Conservation (phyloP, 768 basidiomycete species). For the Suillus discolor region DNA sequence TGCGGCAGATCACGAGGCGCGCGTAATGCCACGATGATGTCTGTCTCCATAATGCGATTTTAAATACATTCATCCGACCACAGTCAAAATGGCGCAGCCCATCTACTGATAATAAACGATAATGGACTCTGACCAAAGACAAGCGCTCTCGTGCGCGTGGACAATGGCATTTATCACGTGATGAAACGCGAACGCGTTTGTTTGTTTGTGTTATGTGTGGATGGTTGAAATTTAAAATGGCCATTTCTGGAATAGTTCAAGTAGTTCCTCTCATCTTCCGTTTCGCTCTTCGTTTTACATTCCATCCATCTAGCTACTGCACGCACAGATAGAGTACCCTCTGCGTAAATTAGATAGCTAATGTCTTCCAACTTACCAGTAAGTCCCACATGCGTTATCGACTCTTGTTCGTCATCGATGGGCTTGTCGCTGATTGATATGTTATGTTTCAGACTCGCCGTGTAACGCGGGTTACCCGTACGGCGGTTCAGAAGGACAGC, state of each 20-base stretch:
- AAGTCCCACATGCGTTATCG: constrained; percentile 17
- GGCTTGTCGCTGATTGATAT: neutral
- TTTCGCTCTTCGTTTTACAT: constrained; percentile 14
- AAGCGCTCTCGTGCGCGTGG: neutral
- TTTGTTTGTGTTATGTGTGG: constrained; percentile 39
- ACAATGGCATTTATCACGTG: constrained; percentile 31
- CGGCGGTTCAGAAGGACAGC: constrained; percentile 55
- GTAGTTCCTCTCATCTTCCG: constrained; percentile 15
- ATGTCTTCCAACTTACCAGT: constrained; percentile 52
- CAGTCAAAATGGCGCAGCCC: neutral
- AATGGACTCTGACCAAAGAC: neutral
- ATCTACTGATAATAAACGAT: neutral
- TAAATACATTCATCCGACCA: neutral
- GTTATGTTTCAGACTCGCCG: constrained; percentile 56
- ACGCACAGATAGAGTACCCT: constrained; percentile 11
- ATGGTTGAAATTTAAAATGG: constrained; percentile 35
- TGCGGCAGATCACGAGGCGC: neutral
- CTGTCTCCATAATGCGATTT: neutral
- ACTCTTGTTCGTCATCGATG: neutral
- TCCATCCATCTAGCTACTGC: constrained; percentile 10
- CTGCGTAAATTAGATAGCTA: constrained; percentile 9
- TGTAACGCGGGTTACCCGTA: constrained; percentile 57
- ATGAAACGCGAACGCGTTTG: constrained; percentile 38
- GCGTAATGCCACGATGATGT: neutral
- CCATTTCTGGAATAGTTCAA: constrained; percentile 25